Evolutionary conservation across 1,139 yeast genomes (phyloP).

Genomic region (Kodamaea plutei): DNA sequence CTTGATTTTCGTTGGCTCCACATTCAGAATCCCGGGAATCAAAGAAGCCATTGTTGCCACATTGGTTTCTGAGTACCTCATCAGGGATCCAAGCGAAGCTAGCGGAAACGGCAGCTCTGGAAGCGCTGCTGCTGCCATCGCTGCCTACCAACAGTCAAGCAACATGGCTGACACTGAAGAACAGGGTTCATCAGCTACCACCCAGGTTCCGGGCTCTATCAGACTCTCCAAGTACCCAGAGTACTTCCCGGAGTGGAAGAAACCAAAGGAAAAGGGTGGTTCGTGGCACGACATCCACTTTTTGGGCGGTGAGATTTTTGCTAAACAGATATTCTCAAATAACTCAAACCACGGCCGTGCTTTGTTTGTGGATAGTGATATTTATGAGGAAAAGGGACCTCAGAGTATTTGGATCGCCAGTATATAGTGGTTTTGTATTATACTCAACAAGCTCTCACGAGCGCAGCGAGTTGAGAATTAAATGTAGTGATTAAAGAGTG

Average conservation of each 20-base stretch:
- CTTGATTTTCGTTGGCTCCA: constrained; percentile 72
- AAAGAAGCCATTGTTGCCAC: constrained; percentile 63
- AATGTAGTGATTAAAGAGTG: too few species aligned
- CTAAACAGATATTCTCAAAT: constrained; percentile 74
- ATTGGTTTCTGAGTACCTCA: constrained; percentile 56
- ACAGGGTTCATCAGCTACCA: constrained; percentile 28
- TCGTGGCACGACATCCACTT: constrained; percentile 68
- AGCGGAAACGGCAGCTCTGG: constrained; percentile 14
- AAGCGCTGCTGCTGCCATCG: constrained; percentile 34
- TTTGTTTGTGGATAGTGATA: constrained; percentile 65
- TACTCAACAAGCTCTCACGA: neutral
- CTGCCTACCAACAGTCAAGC: constrained; percentile 41
- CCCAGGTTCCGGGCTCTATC: constrained; percentile 75
- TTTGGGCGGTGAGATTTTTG: constrained; percentile 83
- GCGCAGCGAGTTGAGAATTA: neutral
- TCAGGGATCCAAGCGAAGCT: constrained; percentile 28
- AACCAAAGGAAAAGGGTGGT: constrained; percentile 54
- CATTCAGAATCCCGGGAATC: constrained; percentile 71
- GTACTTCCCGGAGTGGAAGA: constrained; percentile 94
- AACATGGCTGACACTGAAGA: constrained; percentile 16
- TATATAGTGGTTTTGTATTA: constrained; percentile 15
- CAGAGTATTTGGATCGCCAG: constrained; percentile 52
- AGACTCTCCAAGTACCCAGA: constrained; percentile 75
- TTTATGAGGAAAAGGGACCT: constrained; percentile 81
- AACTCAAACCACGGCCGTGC: constrained; percentile 60